Percentiles rank a stretch among this genome's conserved stretches.
These are phyloP conservation scores for Trichosporon coremiiforme DNA, from an alignment of 1,284 basidiomycete species.

Conservation along the genomic window DNA sequence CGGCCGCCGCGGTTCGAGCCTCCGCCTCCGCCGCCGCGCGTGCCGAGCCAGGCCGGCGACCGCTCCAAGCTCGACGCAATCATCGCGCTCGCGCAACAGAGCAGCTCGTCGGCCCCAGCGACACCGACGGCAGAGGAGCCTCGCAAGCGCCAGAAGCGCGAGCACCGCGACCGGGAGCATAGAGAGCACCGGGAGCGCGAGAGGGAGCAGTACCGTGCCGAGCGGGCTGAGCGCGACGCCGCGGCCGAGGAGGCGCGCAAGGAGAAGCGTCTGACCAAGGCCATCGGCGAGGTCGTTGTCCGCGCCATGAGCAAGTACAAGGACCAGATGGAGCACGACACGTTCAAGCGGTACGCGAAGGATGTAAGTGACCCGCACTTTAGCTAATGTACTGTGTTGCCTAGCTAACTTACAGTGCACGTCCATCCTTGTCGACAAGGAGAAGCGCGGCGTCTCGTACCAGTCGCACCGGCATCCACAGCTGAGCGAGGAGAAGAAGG, in stretches of 20 bases:
- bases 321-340: constrained; percentile 74
- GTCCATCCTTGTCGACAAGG: constrained; percentile 80
- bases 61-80: constrained; percentile 54
- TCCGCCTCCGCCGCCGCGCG: constrained; percentile 35
- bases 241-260: constrained; percentile 60
- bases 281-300: constrained; percentile 87
- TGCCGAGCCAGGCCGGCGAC: constrained; percentile 31
- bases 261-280: constrained; percentile 78
- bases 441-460: constrained; percentile 84
- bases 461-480: constrained; percentile 68
- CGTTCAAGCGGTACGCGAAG: constrained; percentile 93
- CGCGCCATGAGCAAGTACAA: constrained; percentile 87
- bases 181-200: constrained; percentile 41
- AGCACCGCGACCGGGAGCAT: constrained; percentile 43
- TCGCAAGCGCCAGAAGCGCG: constrained; percentile 39
- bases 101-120: neutral
- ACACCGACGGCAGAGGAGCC: constrained; percentile 25
- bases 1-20: constrained; percentile 26
- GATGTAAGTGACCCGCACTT: too few species aligned
- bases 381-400: too few species aligned
- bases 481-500: constrained; percentile 80
- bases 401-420: constrained; percentile 60
- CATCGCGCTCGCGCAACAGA: constrained; percentile 53
- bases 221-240: constrained; percentile 38
- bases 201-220: constrained; percentile 24